phyloP scores from a whole-genome alignment of 257 asterid species.

The Ajuga chamaepitys region DNA sequence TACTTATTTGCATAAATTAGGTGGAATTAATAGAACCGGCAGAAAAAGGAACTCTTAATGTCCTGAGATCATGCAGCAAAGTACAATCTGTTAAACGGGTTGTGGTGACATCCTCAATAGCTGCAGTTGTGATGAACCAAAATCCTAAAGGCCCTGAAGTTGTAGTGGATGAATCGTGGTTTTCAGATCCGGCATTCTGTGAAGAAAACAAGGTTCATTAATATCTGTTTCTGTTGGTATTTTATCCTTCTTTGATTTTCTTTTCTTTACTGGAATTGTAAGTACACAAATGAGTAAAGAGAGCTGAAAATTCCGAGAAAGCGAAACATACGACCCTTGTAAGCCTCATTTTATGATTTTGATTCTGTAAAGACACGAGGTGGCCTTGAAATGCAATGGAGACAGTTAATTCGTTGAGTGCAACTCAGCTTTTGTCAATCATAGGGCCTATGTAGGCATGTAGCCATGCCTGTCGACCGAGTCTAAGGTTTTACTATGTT shows the following conservation, averaged over 20 bases:
- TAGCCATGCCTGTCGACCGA: too few relatives aligned
- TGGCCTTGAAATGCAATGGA: too few relatives aligned
- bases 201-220: constrained; percentile 26
- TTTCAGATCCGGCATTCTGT: constrained; percentile 33
- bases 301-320: too few relatives aligned
- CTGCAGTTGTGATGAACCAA: constrained; percentile 22
- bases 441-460: too few relatives aligned
- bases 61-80: constrained; percentile 35
- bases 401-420: too few relatives aligned
- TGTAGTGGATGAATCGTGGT: constrained; percentile 48
- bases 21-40: constrained; percentile 46
- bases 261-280: neutral
- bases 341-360: too few relatives aligned
- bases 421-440: too few relatives aligned
- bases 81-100: constrained; percentile 32
- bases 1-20: neutral
- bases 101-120: constrained; percentile 45
- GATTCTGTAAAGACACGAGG: too few relatives aligned
- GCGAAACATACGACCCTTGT: too few relatives aligned
- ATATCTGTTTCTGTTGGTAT: neutral
- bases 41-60: constrained; percentile 45
- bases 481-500: too few relatives aligned
- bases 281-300: too few relatives aligned
- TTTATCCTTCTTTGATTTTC: neutral
- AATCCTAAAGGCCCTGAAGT: constrained; percentile 12